Percentiles rank a stretch among this genome's conserved stretches.
Conservation (phyloP, 768 basidiomycete species). For the Lactarius evosmus region DNA sequence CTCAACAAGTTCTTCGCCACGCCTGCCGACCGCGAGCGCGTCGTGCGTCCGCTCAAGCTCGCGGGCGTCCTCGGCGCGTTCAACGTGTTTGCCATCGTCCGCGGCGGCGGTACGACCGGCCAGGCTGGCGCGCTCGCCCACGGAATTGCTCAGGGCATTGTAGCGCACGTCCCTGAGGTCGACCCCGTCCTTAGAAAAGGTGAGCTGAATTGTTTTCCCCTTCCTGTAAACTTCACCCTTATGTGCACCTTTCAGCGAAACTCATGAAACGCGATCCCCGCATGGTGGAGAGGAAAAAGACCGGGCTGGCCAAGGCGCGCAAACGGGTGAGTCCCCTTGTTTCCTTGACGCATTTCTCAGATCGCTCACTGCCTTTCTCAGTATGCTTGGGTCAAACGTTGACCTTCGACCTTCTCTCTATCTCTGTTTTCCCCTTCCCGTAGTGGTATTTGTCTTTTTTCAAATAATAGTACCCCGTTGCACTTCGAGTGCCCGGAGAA, state of each 20-base stretch:
- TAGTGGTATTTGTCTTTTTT: not conserved
- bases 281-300: conserved; percentile 99
- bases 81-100: conserved; percentile 57
- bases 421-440: not conserved
- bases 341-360: conserved; percentile 14
- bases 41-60: conserved; percentile 80
- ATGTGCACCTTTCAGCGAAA: conserved; percentile 55
- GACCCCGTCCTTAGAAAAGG: conserved; percentile 68
- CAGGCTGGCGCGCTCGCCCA: conserved; percentile 86
- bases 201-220: conserved; percentile 35
- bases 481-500: not conserved
- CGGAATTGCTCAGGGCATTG: conserved; percentile 72
- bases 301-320: conserved; percentile 86
- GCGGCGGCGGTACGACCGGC: conserved; percentile 88
- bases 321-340: conserved; percentile 63
- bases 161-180: conserved; percentile 65
- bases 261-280: conserved; percentile 88
- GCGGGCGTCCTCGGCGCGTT: conserved; percentile 82
- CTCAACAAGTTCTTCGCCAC: conserved; percentile 75
- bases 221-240: not conserved
- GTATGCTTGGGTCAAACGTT: conserved; percentile 98
- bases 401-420: conserved; percentile 25
- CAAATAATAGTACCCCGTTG: conserved; percentile 1
- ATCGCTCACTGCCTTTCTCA: conserved; percentile 35
- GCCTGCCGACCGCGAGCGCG: conserved; percentile 71